phyloP scores from a whole-genome alignment of 352 stramenopile genomes.

The Lagenidium sp. region DNA sequence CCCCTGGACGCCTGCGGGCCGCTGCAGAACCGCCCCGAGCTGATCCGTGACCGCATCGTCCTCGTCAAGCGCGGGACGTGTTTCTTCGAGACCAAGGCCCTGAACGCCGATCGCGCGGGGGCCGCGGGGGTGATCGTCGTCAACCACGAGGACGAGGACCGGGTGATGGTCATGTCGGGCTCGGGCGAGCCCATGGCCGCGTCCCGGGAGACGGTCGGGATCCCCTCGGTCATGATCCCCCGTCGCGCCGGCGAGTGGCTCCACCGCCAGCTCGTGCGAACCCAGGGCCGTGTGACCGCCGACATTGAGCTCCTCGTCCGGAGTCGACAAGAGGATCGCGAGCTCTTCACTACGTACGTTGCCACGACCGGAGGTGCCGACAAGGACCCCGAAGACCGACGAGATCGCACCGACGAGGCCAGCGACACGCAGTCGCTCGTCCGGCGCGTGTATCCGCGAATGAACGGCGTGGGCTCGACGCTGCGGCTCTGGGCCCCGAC shows the following conservation, averaged over 20 bases:
- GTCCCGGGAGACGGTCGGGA: slow-evolving; percentile 14
- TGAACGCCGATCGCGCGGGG: slow-evolving; percentile 31
- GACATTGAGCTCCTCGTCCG: slow-evolving; percentile 30
- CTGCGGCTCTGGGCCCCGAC: slow-evolving; percentile 40
- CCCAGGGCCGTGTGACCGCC: slow-evolving; percentile 9
- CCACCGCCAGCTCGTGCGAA: slow-evolving; percentile 5
- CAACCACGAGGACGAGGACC: slow-evolving; percentile 52
- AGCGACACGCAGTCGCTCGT: too few species aligned
- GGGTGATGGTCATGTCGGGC: slow-evolving; percentile 61
- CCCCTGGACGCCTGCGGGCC: slow-evolving; percentile 43
- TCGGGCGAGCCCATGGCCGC: too few species aligned
- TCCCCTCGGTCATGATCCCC: slow-evolving; percentile 61
- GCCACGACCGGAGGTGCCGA: slow-evolving; percentile 1
- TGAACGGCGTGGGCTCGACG: too few species aligned
- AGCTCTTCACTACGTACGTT: slow-evolving; percentile 1
- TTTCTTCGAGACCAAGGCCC: slow-evolving; percentile 69
- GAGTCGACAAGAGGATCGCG: slow-evolving; percentile 10
- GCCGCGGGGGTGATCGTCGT: slow-evolving; percentile 49
- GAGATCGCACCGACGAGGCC: background rate
- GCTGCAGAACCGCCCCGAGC: slow-evolving; percentile 17
- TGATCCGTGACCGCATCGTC: slow-evolving; percentile 42
- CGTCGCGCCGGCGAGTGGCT: slow-evolving; percentile 56
- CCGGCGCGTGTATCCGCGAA: slow-evolving; percentile 32
- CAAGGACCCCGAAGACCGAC: background rate
- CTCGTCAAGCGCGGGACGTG: slow-evolving; percentile 45